Evolutionary conservation across 2,329 filamentous ascomycete genomes (phyloP), one percentile per base, ranked within the genome.

Genomic region (Rhynchosporium agropyri): DNA sequence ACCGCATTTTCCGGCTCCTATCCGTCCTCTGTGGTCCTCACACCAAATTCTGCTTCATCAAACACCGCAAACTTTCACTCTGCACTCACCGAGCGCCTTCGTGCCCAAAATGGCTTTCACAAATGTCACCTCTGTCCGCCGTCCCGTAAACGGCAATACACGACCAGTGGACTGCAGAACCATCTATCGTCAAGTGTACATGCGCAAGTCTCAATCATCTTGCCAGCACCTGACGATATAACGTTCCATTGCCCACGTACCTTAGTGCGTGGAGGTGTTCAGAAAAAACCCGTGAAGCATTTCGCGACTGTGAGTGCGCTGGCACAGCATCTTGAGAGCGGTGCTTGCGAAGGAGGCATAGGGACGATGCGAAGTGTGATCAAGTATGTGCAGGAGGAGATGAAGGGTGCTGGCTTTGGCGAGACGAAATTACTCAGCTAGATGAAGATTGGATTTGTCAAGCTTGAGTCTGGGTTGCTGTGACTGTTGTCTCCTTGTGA

Each of bases 241-340:
- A 56, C 62, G 8, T 63, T 64, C 29, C 60, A 64, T 49, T 64
- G 62, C 49, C 64, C 62, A n/a, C 48, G 62, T 5, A 58, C 59
- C 45, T 58, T 64, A 15, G 51, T 63, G 13, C 56, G 42, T 40
- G 50, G 62, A 48, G 33, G 20, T 58, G 60, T 26, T 33, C 36
- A 55, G 26, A 54, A 28, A 42, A 60, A 3, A 26, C 46, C 40
- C 42, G 29, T 3, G 56, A 58, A 49, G 43, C 33, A 15, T 61
- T 66, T 66, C 48, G 49, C 51, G 51, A 62, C 64, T 43, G 20
- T 63, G 48, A 58, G 57, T 60, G 64, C 59, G 43, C 58, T 66
- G 53, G 61, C 53, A 42, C 62, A 64, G 60, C 64, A 66, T 62
- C 51, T 66, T 40, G 60, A 66, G 53, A 66, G 53, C 15, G 64